phyloP scores from a whole-genome alignment of 805 yeast genomes.

The Sugiyamaella marilandica region DNA sequence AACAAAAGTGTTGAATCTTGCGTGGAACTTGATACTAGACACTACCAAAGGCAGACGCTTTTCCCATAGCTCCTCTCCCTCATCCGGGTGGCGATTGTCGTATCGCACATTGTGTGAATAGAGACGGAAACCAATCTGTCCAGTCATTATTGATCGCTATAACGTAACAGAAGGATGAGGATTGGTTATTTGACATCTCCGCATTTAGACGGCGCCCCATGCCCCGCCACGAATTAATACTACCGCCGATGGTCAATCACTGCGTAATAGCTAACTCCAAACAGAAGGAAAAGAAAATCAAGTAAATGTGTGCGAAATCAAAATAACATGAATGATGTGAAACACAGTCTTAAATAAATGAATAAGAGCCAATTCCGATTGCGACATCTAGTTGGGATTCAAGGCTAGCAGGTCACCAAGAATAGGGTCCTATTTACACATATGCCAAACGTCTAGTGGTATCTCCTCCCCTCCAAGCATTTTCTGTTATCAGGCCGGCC shows the following conservation, averaged over 20 bases:
- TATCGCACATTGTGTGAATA: constrained; percentile 27
- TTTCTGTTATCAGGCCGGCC: too few relatives aligned
- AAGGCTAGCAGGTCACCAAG: too few relatives aligned
- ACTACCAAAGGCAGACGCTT: constrained; percentile 38
- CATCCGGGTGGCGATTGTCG: constrained; percentile 19
- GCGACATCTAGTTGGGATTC: too few relatives aligned
- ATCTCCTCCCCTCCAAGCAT: too few relatives aligned
- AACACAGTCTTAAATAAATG: too few relatives aligned
- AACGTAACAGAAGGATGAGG: not conserved
- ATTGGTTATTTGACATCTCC: not conserved
- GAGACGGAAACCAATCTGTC: constrained; percentile 12
- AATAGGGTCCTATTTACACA: too few relatives aligned
- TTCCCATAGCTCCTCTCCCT: constrained; percentile 45
- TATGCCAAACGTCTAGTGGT: too few relatives aligned
- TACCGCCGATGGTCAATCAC: too few relatives aligned
- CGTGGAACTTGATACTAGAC: constrained; percentile 38
- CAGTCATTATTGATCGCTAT: not conserved
- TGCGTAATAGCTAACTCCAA: not conserved
- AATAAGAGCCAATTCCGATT: too few relatives aligned
- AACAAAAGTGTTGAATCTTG: constrained; percentile 36
- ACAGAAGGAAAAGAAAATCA: not conserved
- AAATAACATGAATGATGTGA: not conserved
- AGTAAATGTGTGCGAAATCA: not conserved
- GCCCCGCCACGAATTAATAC: not conserved
- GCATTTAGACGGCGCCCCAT: not conserved